Evolutionary conservation across 192 early-diverging fungal genomes (phyloP), one percentile per base, ranked within the genome.

Genomic region (Coemansia sp.): DNA sequence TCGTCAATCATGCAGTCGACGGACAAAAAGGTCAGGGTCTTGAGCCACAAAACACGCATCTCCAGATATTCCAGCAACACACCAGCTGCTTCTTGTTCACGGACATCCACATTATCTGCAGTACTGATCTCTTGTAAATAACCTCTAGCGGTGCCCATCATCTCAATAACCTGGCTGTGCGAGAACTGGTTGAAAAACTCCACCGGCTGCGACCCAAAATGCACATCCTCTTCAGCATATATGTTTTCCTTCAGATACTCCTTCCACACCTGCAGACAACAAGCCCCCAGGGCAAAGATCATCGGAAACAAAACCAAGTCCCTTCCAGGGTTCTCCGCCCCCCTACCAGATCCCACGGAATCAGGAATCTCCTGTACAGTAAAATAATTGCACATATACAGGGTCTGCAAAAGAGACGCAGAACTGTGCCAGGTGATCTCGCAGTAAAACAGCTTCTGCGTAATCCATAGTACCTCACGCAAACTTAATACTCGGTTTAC

Each of bases 381-480:
- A 33, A 74, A 71, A 62, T 82, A 82, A 63, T 77, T 76, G 75
- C 79, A 82, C 36, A 66, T 72, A 39, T 74, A 77, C 17, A 82
- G 61, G 8, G 79, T 82, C 65, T 82, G 79, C 18, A 82, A 66
- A 18, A 82, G 63, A 2, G 79, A 73, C 15, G 79, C 74, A 6
- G 74, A 76, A 57, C 34, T 34, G 45, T 82, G 79, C 72, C 75
- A 71, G 11, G 74, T 77, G 66, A 82, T 74, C 64, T 82, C 79
- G 72, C 79, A 71, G 56, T 69, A 60, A 32, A 82, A 68, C 51
- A 77, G 38, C n/a, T 20, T 54, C 34, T 76, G 57, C 20, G 41
- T 37, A 22, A 82, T 68, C 79, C 79, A 82, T 62, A 73, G 65
- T 4, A 61, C 51, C 34, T 82, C 68, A 0, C 28, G 15, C 14